Percentiles rank a stretch among this genome's conserved stretches.
phyloP scores from a whole-genome alignment of 139 green algal genomes.

The Chlamydomonas sphaeroides region DNA sequence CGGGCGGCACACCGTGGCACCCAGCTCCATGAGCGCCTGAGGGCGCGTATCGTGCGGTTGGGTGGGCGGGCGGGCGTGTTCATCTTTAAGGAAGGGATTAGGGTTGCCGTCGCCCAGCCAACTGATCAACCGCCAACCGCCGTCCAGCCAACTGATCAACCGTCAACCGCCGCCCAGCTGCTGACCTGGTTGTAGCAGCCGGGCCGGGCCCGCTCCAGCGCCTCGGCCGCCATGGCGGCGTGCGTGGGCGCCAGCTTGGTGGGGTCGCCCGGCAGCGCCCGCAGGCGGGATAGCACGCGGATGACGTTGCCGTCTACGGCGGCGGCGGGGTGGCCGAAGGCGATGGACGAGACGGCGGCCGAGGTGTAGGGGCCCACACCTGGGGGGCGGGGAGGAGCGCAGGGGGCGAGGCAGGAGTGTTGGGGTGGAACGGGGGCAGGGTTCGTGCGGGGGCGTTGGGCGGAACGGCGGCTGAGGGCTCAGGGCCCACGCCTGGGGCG shows the following conservation, averaged over 20 bases:
- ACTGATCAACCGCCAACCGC: too few relatives aligned
- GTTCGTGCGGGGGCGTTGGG: too few relatives aligned
- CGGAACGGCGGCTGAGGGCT: too few relatives aligned
- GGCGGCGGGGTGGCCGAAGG: constrained; percentile 73
- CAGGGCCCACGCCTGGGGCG: too few relatives aligned
- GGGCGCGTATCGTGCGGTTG: too few relatives aligned
- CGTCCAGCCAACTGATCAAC: too few relatives aligned
- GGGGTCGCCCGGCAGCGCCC: constrained; percentile 57
- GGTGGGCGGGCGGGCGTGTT: neutral
- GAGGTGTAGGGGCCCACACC: constrained; percentile 92
- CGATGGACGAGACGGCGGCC: constrained; percentile 91
- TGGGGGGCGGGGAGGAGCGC: constrained; percentile 16
- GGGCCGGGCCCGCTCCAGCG: constrained; percentile 78
- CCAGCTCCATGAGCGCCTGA: constrained; percentile 97
- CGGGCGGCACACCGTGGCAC: constrained; percentile 87
- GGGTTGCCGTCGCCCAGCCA: too few relatives aligned
- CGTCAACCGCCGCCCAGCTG: too few relatives aligned
- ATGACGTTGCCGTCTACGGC: constrained; percentile 97
- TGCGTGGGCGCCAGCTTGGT: constrained; percentile 44
- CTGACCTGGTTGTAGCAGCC: constrained; percentile 94
- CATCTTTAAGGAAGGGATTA: too few relatives aligned
- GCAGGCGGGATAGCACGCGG: constrained; percentile 77
- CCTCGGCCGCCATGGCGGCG: constrained; percentile 58
- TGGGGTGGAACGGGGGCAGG: too few relatives aligned
- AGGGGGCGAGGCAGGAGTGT: too few relatives aligned